These are phyloP conservation scores for Backusella mclennaniae DNA, from an alignment of 192 early-diverging fungal genomes.

Conservation along the genomic window DNA sequence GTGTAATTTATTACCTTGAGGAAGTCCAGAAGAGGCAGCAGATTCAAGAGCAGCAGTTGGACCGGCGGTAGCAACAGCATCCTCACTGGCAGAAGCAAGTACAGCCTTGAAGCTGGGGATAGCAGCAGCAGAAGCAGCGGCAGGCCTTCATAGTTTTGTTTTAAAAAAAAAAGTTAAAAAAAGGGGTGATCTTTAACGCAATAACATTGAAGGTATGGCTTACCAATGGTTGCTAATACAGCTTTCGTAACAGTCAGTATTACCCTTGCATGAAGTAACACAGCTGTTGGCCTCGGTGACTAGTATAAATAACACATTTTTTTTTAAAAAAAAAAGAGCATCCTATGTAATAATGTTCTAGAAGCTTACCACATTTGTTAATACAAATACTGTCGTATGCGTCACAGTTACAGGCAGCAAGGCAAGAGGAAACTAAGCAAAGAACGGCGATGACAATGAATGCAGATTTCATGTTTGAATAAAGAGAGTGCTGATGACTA, in stretches of 20 bases:
- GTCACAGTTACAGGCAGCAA: conserved; percentile 9
- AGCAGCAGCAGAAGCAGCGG: background rate
- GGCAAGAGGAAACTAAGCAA: background rate
- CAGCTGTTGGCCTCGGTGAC: conserved; percentile 10
- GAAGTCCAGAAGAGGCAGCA: background rate
- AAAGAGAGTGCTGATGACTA: background rate
- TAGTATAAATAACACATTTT: background rate
- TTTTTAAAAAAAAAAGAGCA: background rate
- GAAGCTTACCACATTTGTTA: conserved; percentile 13
- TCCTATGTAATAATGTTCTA: background rate
- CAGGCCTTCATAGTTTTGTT: background rate
- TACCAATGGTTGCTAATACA: conserved; percentile 14
- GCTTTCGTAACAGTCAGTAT: conserved; percentile 1
- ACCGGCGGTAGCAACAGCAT: background rate
- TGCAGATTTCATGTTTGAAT: conserved; percentile 8
- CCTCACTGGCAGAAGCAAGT: background rate
- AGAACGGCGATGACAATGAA: background rate
- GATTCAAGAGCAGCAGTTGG: background rate
- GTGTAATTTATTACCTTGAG: background rate
- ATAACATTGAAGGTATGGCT: background rate
- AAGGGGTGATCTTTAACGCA: background rate
- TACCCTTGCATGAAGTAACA: conserved; percentile 9
- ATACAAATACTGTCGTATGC: background rate
- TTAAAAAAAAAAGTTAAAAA: background rate
- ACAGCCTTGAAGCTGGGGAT: background rate